Percentiles rank a stretch among this genome's conserved stretches.
Evolutionary conservation across 2,329 filamentous ascomycete species (phyloP).

Genomic region (Paracoccidioides brasiliensis): DNA sequence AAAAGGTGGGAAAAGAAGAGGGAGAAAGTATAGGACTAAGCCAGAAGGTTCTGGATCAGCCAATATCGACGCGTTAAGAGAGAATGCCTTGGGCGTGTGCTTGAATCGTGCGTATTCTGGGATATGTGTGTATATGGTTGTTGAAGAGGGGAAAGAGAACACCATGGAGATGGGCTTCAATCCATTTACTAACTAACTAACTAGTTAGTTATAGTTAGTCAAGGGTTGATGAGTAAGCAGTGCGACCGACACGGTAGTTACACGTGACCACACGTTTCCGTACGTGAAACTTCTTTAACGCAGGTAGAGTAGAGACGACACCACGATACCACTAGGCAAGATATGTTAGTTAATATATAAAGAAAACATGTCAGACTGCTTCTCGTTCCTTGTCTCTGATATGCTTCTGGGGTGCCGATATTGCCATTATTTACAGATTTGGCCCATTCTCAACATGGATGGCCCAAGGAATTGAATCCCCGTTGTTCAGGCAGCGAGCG

Average conservation of each 20-base stretch:
- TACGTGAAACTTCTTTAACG: neutral
- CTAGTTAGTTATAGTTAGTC: too few species aligned
- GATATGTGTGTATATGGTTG: too few species aligned
- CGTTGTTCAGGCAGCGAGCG: neutral
- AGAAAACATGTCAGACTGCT: neutral
- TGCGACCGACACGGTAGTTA: neutral
- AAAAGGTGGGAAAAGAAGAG: conserved; percentile 34
- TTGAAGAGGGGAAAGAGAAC: neutral
- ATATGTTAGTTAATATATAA: neutral
- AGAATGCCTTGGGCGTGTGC: neutral
- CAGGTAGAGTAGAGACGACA: neutral
- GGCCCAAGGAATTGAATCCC: neutral
- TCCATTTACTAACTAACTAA: too few species aligned
- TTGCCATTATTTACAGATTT: neutral
- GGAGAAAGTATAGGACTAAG: conserved; percentile 39
- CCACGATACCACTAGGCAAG: too few species aligned
- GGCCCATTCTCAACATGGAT: neutral
- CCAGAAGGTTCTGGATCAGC: conserved; percentile 41
- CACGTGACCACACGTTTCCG: neutral
- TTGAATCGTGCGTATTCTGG: neutral
- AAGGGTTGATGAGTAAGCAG: neutral
- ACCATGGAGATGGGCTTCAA: too few species aligned
- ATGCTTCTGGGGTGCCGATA: neutral
- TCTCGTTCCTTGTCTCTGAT: neutral
- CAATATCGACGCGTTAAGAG: conserved; percentile 15